Evolutionary conservation across 2,329 filamentous ascomycete genomes (phyloP).

Genomic region (Tolypocladium sp.): DNA sequence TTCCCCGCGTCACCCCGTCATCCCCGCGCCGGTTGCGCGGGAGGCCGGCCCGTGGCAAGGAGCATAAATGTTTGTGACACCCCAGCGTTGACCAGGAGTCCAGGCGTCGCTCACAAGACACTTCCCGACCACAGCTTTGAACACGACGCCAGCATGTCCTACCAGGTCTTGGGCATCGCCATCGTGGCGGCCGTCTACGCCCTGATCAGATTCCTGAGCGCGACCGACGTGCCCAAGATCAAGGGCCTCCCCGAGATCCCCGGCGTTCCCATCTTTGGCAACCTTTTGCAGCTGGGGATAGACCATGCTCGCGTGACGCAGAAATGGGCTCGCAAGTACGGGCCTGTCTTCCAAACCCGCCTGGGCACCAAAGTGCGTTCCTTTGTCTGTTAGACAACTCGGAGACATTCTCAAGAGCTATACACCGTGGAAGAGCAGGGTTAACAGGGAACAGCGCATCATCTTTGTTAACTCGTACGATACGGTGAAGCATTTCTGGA

Average conservation of each 20-base stretch:
- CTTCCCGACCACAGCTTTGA: background rate
- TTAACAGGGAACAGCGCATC: constrained; percentile 39
- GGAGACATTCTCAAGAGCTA: constrained; percentile 27
- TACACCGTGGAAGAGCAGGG: background rate
- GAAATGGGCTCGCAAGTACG: constrained; percentile 51
- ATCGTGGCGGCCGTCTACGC: constrained; percentile 10
- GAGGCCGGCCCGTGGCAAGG: background rate
- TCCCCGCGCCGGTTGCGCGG: too few relatives aligned
- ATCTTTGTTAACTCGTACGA: constrained; percentile 74
- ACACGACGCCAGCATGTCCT: constrained; percentile 5
- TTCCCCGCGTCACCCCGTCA: background rate
- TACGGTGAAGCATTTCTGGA: constrained; percentile 65
- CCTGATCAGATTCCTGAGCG: constrained; percentile 23
- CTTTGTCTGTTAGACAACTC: too few relatives aligned
- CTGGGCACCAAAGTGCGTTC: constrained; percentile 54
- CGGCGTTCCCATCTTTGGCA: constrained; percentile 54
- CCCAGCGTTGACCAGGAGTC: background rate
- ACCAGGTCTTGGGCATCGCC: constrained; percentile 8
- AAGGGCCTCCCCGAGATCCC: constrained; percentile 53
- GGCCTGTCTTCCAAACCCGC: constrained; percentile 56
- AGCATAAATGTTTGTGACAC: background rate
- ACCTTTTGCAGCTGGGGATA: constrained; percentile 49
- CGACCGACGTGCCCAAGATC: constrained; percentile 50
- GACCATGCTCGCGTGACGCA: constrained; percentile 45
- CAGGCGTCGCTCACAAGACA: background rate